Conservation (phyloP, 345 rosid species). For the Raphanus raphanistrum region DNA sequence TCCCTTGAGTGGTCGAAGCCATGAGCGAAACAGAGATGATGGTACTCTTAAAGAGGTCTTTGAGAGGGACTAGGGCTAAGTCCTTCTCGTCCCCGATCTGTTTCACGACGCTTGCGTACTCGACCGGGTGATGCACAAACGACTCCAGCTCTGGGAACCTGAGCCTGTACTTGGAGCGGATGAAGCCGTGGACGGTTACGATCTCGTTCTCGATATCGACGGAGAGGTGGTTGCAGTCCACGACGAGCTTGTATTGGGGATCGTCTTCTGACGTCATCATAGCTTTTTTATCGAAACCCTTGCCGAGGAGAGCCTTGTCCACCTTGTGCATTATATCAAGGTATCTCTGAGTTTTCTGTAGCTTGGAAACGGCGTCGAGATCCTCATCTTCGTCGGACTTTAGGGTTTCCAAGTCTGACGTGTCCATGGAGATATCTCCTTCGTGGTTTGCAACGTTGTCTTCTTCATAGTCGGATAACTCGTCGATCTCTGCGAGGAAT, state of each 20-base stretch:
- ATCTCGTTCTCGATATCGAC: neutral
- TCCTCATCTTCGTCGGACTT: conserved; percentile 55
- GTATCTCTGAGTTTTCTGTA: conserved; percentile 74
- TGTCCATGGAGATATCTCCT: neutral
- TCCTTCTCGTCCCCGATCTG: neutral
- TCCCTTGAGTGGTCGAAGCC: neutral
- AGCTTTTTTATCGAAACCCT: neutral
- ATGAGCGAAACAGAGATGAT: neutral
- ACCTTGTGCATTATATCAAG: conserved; percentile 55
- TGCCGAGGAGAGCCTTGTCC: neutral
- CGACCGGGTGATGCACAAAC: neutral
- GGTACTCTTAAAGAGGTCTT: neutral
- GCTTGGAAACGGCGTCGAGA: conserved; percentile 67
- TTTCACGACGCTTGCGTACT: neutral
- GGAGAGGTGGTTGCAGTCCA: neutral
- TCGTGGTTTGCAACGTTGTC: neutral
- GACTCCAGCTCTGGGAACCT: neutral
- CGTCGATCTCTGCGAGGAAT: conserved; percentile 63
- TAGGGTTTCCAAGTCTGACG: conserved; percentile 43
- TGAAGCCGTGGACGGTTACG: neutral
- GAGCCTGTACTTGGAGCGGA: neutral
- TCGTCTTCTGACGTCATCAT: neutral
- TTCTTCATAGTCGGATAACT: neutral
- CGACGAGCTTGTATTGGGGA: neutral
- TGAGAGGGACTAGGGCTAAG: neutral